These are phyloP conservation scores for Suillus weaverae DNA, from an alignment of 768 basidiomycete genomes.

Conservation along the genomic window DNA sequence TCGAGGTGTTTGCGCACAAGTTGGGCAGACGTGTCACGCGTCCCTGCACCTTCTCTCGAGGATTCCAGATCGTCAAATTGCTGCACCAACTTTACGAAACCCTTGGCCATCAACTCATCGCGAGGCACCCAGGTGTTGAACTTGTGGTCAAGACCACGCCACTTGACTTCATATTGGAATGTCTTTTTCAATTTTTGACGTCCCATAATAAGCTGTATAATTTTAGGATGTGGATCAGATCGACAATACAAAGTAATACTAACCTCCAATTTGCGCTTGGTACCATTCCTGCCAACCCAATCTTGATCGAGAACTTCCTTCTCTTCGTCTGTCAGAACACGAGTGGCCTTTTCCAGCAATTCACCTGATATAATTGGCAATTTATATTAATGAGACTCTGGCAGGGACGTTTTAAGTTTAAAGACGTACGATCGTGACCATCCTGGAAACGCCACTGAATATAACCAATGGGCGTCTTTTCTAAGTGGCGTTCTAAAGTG, in stretches of 20 bases:
- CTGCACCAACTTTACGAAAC: constrained; percentile 85
- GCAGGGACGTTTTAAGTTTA: constrained; percentile 13
- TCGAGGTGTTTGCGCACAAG: constrained; percentile 90
- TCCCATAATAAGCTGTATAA: constrained; percentile 74
- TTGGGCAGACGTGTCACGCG: constrained; percentile 79
- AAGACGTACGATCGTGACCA: constrained; percentile 84
- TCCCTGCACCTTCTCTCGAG: constrained; percentile 91
- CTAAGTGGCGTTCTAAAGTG: constrained; percentile 77
- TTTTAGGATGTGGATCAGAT: constrained; percentile 11
- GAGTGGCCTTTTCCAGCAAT: constrained; percentile 86
- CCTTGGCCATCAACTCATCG: constrained; percentile 81
- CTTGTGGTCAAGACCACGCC: constrained; percentile 79
- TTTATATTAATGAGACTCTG: constrained; percentile 11
- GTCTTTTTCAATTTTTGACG: constrained; percentile 97
- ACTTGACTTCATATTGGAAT: constrained; percentile 91
- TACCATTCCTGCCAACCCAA: constrained; percentile 89
- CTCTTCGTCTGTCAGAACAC: constrained; percentile 88
- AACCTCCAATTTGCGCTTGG: constrained; percentile 89
- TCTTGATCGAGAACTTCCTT: constrained; percentile 75
- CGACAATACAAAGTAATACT: constrained; percentile 19
- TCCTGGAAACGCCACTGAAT: constrained; percentile 99
- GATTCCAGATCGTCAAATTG: constrained; percentile 97
- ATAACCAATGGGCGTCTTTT: constrained; percentile 95
- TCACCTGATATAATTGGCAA: constrained; percentile 55
- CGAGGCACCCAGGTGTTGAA: constrained; percentile 92